Evolutionary conservation across 148 eudicot species (phyloP).

Genomic region (Spergularia marina): DNA sequence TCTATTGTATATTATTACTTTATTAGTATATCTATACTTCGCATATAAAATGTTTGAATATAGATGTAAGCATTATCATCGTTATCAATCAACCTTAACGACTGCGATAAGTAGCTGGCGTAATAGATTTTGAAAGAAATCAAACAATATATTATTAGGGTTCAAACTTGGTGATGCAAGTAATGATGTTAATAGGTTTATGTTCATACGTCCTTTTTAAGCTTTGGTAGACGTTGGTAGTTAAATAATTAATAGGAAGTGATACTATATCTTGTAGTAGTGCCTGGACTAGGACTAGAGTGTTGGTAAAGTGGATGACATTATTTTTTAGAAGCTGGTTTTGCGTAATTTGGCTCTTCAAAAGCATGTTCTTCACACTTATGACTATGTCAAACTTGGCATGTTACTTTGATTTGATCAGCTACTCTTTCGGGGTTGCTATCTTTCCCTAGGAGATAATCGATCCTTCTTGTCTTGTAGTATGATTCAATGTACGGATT

Average conservation of each 20-base stretch:
- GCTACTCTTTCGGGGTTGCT: neutral
- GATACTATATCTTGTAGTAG: neutral
- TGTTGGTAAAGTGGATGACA: neutral
- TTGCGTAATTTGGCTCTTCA: neutral
- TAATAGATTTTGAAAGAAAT: too few relatives aligned
- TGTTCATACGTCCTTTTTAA: neutral
- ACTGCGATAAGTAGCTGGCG: too few relatives aligned
- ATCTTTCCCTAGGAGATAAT: neutral
- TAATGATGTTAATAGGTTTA: neutral
- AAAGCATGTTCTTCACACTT: neutral
- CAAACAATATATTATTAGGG: too few relatives aligned
- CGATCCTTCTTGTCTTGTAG: neutral
- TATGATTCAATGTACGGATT: neutral
- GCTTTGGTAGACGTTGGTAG: neutral
- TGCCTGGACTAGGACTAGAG: neutral
- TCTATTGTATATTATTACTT: too few relatives aligned
- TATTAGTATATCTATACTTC: too few relatives aligned
- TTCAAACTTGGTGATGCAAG: neutral
- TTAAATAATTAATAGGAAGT: neutral
- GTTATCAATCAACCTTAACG: too few relatives aligned
- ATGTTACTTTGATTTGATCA: neutral
- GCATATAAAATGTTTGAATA: too few relatives aligned
- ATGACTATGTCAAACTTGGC: slow-evolving; percentile 9
- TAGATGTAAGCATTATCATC: too few relatives aligned
- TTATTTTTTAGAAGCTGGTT: neutral